Evolutionary conservation across 176 grass and related monocot species (phyloP).

Genomic region (Carex cristatella): DNA sequence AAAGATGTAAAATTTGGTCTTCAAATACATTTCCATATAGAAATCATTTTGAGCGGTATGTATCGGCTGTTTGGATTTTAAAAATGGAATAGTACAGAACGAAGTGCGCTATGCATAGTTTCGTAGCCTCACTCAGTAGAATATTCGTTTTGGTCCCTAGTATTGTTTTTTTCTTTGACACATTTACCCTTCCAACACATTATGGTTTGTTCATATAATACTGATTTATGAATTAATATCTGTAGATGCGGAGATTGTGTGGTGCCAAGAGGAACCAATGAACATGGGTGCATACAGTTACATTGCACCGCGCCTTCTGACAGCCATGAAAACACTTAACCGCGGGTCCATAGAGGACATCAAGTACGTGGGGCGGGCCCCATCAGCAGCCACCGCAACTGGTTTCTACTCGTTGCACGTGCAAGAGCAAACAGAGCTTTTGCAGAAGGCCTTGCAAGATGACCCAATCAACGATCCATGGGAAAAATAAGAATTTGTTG

Average conservation of each 20-base stretch:
- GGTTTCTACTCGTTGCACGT: constrained; percentile 66
- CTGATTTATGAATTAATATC: not conserved
- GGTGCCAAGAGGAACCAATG: constrained; percentile 98
- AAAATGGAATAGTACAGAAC: too few relatives aligned
- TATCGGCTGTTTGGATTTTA: too few relatives aligned
- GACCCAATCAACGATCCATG: constrained; percentile 60
- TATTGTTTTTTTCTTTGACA: not conserved
- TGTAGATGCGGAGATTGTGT: constrained; percentile 86
- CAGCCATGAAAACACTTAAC: constrained; percentile 59
- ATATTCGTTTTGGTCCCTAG: not conserved
- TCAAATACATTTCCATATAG: too few relatives aligned
- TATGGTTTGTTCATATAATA: not conserved
- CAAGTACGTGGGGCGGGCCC: constrained; percentile 76
- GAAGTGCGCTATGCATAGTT: too few relatives aligned
- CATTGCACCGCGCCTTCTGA: constrained; percentile 52
- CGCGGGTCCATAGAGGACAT: constrained; percentile 70
- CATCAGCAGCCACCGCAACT: constrained; percentile 83
- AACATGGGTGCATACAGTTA: constrained; percentile 92
- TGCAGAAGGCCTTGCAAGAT: constrained; percentile 65
- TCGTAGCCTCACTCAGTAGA: not conserved
- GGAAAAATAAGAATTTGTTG: not conserved
- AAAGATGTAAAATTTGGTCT: too few relatives aligned
- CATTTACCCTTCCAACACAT: not conserved
- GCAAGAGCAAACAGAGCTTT: constrained; percentile 66
- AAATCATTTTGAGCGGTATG: too few relatives aligned